Conservation (phyloP, 2,329 filamentous ascomycete species). For the Didymellaceae sp. region DNA sequence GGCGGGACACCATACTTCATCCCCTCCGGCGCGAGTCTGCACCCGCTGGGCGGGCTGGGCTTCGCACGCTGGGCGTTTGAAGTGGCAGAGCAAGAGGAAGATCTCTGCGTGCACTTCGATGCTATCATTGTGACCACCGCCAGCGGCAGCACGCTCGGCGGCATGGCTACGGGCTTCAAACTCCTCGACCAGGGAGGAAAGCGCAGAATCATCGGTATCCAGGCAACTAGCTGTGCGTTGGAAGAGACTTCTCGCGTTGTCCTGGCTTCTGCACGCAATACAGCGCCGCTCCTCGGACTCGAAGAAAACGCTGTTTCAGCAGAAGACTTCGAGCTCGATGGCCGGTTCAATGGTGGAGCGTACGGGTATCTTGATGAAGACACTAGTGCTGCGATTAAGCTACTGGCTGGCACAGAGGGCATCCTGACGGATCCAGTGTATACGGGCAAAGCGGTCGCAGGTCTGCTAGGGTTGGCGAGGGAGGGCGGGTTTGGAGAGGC, state of each 20-base stretch:
- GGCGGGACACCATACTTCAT: constrained; percentile 16
- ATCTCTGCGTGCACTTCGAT: constrained; percentile 3
- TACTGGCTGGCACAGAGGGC: constrained; percentile 6
- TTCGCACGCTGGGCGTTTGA: constrained; percentile 14
- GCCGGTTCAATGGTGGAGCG: constrained; percentile 3
- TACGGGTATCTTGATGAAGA: constrained; percentile 8
- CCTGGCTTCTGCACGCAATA: neutral
- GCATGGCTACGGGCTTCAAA: constrained; percentile 15
- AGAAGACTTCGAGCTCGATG: constrained; percentile 9
- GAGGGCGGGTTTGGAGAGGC: constrained; percentile 3
- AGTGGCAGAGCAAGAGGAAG: constrained; percentile 6
- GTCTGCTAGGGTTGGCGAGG: constrained; percentile 1
- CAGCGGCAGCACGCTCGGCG: constrained; percentile 12
- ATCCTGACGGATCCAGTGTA: constrained; percentile 14
- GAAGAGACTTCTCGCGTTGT: constrained; percentile 9
- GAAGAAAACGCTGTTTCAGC: neutral
- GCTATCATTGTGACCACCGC: constrained; percentile 10
- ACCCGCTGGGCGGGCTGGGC: constrained; percentile 7
- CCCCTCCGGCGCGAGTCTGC: constrained; percentile 12
- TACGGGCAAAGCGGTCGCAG: constrained; percentile 14
- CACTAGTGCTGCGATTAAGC: constrained; percentile 4
- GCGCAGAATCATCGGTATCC: constrained; percentile 4
- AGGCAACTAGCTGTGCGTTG: constrained; percentile 10
- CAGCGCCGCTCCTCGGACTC: constrained; percentile 5
- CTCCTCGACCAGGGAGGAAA: neutral